Conservation (phyloP, 768 basidiomycete genomes). For the Clitopilus hobsonii region DNA sequence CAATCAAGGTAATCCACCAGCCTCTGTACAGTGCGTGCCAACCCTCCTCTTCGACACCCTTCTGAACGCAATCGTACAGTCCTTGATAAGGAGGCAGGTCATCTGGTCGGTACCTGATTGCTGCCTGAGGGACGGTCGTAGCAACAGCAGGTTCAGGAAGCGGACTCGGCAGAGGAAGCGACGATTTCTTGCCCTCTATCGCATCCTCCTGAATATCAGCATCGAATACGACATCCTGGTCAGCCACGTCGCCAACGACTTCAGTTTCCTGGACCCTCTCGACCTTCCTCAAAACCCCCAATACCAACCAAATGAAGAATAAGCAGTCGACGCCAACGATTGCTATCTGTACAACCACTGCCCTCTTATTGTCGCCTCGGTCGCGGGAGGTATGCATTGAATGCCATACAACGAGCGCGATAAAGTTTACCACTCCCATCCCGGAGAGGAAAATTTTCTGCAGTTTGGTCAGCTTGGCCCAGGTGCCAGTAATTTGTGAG, state of each 20-base stretch:
- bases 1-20: not conserved
- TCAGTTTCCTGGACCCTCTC: not conserved
- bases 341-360: not conserved
- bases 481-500: not conserved
- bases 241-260: not conserved
- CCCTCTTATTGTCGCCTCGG: not conserved
- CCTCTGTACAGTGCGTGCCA: not conserved
- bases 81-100: not conserved
- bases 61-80: not conserved
- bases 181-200: not conserved
- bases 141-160: not conserved
- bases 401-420: not conserved
- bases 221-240: not conserved
- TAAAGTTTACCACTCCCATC: not conserved
- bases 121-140: not conserved
- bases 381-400: not conserved
- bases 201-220: not conserved
- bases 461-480: not conserved
- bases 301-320: not conserved
- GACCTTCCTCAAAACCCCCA: not conserved
- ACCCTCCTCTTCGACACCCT: not conserved
- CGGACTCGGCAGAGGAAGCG: not conserved
- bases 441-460: not conserved
- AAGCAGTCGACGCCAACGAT: not conserved
- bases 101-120: not conserved